These are phyloP conservation scores for Paraleonurus japonicus DNA, from an alignment of 257 asterid species.

Conservation along the genomic window DNA sequence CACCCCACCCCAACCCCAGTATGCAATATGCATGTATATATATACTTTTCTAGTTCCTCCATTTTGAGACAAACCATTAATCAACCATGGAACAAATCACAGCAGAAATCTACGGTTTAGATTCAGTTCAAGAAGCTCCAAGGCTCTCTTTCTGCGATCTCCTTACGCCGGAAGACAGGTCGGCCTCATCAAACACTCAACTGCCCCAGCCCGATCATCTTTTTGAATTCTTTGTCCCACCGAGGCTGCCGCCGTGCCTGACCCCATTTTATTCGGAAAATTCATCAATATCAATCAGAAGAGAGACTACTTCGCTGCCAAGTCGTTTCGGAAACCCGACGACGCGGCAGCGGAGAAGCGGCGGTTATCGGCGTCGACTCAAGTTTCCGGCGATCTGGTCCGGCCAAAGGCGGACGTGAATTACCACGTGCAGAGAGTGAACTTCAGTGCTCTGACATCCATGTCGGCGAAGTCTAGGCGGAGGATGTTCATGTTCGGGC, in stretches of 20 bases:
- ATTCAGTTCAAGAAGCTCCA: slow-evolving; percentile 1
- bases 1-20: neutral
- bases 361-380: neutral
- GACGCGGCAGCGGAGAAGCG: slow-evolving; percentile 10
- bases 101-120: neutral
- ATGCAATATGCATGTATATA: neutral
- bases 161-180: neutral
- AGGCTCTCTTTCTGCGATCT: slow-evolving; percentile 51
- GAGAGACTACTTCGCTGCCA: slow-evolving; percentile 39
- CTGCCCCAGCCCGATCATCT: slow-evolving; percentile 26
- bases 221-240: slow-evolving; percentile 37
- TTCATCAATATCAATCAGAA: slow-evolving; percentile 25
- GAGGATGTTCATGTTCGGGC: slow-evolving; percentile 77
- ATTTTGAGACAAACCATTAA: neutral
- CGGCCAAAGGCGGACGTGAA: no score
- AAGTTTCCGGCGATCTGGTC: slow-evolving; percentile 13
- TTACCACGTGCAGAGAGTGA: slow-evolving; percentile 42
- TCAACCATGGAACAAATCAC: no score
- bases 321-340: slow-evolving; percentile 14
- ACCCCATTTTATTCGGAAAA: slow-evolving; percentile 41
- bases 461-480: slow-evolving; percentile 65
- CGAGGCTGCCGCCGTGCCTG: slow-evolving; percentile 3
- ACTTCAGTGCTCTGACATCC: slow-evolving; percentile 57
- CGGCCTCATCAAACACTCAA: slow-evolving; percentile 24
- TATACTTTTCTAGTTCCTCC: neutral